phyloP scores from a whole-genome alignment of 495 filamentous ascomycete species.

The Talaromyces adpressus region DNA sequence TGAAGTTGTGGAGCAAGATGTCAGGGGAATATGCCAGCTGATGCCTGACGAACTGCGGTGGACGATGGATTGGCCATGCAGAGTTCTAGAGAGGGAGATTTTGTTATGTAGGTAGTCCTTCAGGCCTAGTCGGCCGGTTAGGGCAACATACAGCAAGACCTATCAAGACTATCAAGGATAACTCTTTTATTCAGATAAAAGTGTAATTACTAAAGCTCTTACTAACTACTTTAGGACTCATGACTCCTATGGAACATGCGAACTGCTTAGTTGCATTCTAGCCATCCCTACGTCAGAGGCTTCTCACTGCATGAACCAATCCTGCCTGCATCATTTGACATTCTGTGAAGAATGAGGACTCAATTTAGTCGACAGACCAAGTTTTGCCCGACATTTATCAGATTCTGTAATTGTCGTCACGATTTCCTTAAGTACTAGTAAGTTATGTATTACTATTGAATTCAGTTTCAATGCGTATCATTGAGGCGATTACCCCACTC shows the following conservation, averaged over 20 bases:
- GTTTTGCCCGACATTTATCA: not conserved
- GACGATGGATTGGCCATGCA: not conserved
- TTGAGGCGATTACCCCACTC: too few relatives aligned
- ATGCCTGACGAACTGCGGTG: not conserved
- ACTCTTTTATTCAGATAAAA: not conserved
- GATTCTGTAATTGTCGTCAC: too few relatives aligned
- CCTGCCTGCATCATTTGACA: not conserved
- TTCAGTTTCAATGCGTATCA: too few relatives aligned
- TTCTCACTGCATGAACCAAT: not conserved
- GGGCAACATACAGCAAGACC: not conserved
- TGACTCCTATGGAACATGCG: not conserved
- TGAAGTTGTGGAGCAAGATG: conserved; percentile 1
- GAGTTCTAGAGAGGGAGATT: not conserved
- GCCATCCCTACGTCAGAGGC: not conserved
- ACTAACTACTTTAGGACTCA: not conserved
- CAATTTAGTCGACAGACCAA: not conserved
- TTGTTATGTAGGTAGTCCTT: not conserved
- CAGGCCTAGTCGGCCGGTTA: not conserved
- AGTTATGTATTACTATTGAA: too few relatives aligned
- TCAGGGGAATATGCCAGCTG: not conserved
- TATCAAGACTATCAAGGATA: not conserved
- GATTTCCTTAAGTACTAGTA: too few relatives aligned
- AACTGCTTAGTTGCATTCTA: not conserved
- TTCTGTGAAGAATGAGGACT: not conserved
- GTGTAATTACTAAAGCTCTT: not conserved